These are phyloP conservation scores for Chalaropsis thielavioides DNA, from an alignment of 2,329 filamentous ascomycete genomes.

Conservation along the genomic window DNA sequence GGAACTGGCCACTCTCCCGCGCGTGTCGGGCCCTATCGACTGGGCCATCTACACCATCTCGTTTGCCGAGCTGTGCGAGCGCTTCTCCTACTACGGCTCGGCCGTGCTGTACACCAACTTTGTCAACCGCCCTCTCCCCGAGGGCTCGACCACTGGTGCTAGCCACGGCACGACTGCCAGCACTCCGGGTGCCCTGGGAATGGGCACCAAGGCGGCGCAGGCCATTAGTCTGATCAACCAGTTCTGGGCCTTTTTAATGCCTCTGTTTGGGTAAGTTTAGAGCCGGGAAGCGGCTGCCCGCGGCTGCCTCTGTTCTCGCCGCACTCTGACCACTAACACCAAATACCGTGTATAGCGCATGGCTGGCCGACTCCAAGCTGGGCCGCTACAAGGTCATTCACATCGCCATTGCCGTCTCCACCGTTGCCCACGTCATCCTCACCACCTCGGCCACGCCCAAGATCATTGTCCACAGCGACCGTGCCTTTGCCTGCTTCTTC, in stretches of 20 bases:
- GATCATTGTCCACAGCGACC: constrained; percentile 43
- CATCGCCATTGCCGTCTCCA: constrained; percentile 49
- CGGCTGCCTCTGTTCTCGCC: too few species aligned
- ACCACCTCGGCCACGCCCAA: constrained; percentile 48
- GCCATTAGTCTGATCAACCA: constrained; percentile 39
- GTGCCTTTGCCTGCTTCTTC: constrained; percentile 51
- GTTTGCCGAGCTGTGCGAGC: constrained; percentile 60
- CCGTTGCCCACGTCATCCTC: constrained; percentile 51
- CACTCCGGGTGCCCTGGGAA: constrained; percentile 39
- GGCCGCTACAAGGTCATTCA: constrained; percentile 63
- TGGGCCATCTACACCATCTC: constrained; percentile 55
- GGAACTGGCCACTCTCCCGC: constrained; percentile 45
- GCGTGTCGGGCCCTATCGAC: constrained; percentile 49
- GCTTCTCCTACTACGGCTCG: constrained; percentile 65
- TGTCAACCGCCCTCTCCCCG: constrained; percentile 41
- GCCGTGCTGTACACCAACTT: constrained; percentile 55
- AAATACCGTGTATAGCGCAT: too few species aligned
- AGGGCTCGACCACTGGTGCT: constrained; percentile 40
- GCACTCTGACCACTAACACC: too few species aligned
- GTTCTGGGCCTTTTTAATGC: constrained; percentile 49
- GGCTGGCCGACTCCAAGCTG: constrained; percentile 52
- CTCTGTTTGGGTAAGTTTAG: constrained; percentile 35
- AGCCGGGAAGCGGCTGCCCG: too few species aligned
- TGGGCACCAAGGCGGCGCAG: constrained; percentile 42
- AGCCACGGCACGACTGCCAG: constrained; percentile 24